Base-by-base conservation (phyloP, 192 early-diverging fungal species). In the Coemansia sp. region DNA sequence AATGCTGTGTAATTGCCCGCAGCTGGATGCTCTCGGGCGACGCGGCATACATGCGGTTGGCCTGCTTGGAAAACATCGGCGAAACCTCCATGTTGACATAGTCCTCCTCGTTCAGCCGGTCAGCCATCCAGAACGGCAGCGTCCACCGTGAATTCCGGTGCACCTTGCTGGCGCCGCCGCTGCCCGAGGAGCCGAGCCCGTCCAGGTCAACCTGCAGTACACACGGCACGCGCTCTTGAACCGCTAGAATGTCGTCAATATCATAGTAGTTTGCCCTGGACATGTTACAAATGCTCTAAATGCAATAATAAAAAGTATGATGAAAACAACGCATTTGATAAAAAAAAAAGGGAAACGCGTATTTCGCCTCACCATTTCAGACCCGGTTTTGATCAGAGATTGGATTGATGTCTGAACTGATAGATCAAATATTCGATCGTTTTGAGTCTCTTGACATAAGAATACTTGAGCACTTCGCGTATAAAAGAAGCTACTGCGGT, bases 81-180 rank as follows among this genome's bases (percentile, higher is more conserved):
- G 77, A 68, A 3, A 68, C 64, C 21, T 69, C 67, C 77, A 80
- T 80, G 51, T 69, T 67, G 23, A 80, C 60, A 27, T 61, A 69
- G 70, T 74, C 70, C 28, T 80, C 77, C 27, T 73, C 71, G 65
- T 80, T 69, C 45, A 80, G 60, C n/a, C 64, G 62, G 67, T 80
- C 77, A 12, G 71, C 77, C 71, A 80, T 80, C 77, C 77, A 80
- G 56, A 67, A 74, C n/a, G 77, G 77, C 23, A 80, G 67, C 51
- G 77, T 56, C 71, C 67, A 71, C 27, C 77, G 66, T n/a, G 67
- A 31, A 47, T 80, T 74, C 52, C 77, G 71, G 18, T 67, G 64
- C 60, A 80, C 77, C 24, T 73, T 80, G 67, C 71, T 80, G 0
- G 71, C 40, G 18, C 67, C 65, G 27, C 76, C 71, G 45, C 70